Percentiles rank a stretch among this genome's conserved stretches.
Conservation (phyloP, 306 rosid genomes). For the Castanea mollissima region DNA sequence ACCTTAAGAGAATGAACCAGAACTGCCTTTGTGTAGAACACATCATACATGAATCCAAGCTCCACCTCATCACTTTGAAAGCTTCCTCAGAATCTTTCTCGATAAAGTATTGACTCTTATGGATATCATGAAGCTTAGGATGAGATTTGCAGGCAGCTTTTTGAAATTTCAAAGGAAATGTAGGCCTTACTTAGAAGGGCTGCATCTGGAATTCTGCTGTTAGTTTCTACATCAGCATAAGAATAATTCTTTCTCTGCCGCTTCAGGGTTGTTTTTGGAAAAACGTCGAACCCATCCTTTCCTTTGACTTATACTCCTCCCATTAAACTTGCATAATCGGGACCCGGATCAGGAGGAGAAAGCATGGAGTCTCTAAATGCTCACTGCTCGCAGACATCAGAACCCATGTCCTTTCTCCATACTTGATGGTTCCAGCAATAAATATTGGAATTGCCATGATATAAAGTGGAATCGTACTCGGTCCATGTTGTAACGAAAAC, state of each 20-base stretch:
- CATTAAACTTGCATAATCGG: conserved; percentile 2
- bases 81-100: not conserved
- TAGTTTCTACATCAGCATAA: no score
- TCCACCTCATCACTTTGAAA: conserved; percentile 32
- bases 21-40: conserved; percentile 29
- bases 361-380: conserved; percentile 14
- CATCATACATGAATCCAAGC: conserved; percentile 35
- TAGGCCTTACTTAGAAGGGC: not conserved
- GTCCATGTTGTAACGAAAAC: not conserved
- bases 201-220: not conserved
- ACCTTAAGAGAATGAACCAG: not conserved
- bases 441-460: conserved; percentile 9
- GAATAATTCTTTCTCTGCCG: no score
- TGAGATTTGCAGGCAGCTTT: conserved; percentile 21
- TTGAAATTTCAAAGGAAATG: conserved; percentile 4
- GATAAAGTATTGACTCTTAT: conserved; percentile 1
- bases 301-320: not conserved
- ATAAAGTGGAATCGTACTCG: not conserved
- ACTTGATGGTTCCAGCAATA: conserved; percentile 5
- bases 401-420: conserved; percentile 16
- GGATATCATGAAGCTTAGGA: not conserved
- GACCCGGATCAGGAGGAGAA: conserved; percentile 9
- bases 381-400: conserved; percentile 20
- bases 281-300: not conserved
- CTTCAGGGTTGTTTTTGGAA: not conserved